Evolutionary conservation across 768 basidiomycete species (phyloP), one percentile per base, ranked within the genome.

Genomic region (Psilocybe cubensis): DNA sequence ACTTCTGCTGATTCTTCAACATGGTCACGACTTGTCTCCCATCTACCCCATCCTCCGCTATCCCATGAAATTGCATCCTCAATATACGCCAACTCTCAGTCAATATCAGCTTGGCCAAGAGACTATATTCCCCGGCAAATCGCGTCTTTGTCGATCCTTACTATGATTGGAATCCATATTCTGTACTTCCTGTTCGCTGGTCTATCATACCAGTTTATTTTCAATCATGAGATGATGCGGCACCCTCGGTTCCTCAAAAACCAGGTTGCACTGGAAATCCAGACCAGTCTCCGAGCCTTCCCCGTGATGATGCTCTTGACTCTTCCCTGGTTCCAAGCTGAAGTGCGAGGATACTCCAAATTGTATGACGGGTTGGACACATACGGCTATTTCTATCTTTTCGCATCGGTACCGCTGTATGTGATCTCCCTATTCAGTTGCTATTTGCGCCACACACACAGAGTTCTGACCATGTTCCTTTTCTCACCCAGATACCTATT

Each of bases 221-320:
- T 98, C 83, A 94, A 98, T 75, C 90, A 91, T 67, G 91, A 89
- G 20, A 97, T 91, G 94, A 96, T 91, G 89, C 80, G 83, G 28
- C 97, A 99, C 74, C 97, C 97, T 0, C 84, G 92, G 27, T 99
- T 96, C 76, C 78, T 97, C 43, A 89, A 92, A 68, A 85, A 95
- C 67, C 97, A 99, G 71, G 84, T 92, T 62, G 82, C 75, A 61
- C 71, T 79, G 18, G 97, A 99, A 76, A 98, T 99, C 58, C 74
- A 79, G 59, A 73, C 70, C 57, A 91, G 89, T 58, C 56, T 97
- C 48, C 77, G 80, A 42, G 87, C 92, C 0, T 96, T 96, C 68
- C 96, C 95, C 0, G 73, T 69, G 3, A 96, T 99, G 83, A 89
- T 80, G 23, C 61, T 91, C 23, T 72, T 98, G 49, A 98, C 94